Conservation (phyloP, 2,329 filamentous ascomycete species). For the Ascochyta pisi region DNA sequence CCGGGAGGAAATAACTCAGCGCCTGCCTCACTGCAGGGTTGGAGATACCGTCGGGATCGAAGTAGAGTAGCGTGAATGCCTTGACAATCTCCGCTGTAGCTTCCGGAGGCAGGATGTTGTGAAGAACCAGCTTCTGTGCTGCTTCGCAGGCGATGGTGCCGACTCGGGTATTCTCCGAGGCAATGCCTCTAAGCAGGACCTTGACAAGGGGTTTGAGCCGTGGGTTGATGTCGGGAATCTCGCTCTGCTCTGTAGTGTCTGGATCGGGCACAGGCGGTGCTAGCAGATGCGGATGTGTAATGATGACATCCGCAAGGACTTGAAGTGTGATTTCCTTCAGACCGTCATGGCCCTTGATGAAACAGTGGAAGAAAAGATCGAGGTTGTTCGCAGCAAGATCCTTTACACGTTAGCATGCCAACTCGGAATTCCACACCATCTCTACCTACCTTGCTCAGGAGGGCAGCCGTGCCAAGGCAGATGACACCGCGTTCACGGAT, state of each 20-base stretch:
- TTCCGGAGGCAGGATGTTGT: conserved; percentile 66
- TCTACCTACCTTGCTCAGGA: conserved; percentile 77
- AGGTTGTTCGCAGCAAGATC: conserved; percentile 92
- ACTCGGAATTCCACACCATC: not conserved
- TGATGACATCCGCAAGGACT: conserved; percentile 90
- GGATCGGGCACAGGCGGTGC: conserved; percentile 58
- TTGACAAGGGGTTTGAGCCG: conserved; percentile 74
- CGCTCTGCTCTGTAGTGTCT: conserved; percentile 52
- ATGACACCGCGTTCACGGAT: conserved; percentile 89
- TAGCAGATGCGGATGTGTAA: conserved; percentile 83
- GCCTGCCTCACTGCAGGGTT: conserved; percentile 87
- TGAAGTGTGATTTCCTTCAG: conserved; percentile 90
- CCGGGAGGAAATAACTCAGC: conserved; percentile 90
- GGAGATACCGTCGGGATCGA: conserved; percentile 79
- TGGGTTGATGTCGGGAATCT: conserved; percentile 38
- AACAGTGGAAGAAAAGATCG: conserved; percentile 93
- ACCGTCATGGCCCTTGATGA: conserved; percentile 87
- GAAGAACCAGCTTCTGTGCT: conserved; percentile 84
- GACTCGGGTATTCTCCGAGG: conserved; percentile 71
- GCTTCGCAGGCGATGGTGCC: conserved; percentile 83
- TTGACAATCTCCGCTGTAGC: conserved; percentile 74
- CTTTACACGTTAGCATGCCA: conserved; percentile 41
- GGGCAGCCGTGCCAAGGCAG: conserved; percentile 87
- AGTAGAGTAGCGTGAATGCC: conserved; percentile 84
- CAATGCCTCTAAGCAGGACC: conserved; percentile 80